phyloP scores from a whole-genome alignment of 2,329 filamentous ascomycete species.

The Aphanoascus verrucosus region DNA sequence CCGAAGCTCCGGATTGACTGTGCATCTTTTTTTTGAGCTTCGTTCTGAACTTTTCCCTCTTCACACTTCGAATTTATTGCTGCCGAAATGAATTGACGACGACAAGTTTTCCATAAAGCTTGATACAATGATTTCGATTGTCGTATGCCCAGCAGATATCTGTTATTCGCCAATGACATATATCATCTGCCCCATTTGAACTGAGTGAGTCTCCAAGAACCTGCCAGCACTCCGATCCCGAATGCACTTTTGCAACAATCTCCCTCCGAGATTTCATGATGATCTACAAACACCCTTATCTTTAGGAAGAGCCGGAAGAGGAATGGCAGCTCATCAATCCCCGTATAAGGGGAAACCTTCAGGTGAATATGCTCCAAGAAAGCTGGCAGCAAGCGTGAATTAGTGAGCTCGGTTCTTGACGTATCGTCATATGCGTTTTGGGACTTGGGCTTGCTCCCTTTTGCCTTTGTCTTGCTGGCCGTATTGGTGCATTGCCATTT shows the following conservation, averaged over 20 bases:
- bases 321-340: constrained; percentile 28
- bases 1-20: background rate
- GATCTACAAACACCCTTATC: constrained; percentile 34
- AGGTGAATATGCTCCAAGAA: constrained; percentile 4
- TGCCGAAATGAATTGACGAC: no score
- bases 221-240: background rate
- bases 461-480: constrained; percentile 14
- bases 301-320: constrained; percentile 42
- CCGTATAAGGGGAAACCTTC: background rate
- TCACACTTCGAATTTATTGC: no score
- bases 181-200: background rate
- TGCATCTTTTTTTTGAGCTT: background rate
- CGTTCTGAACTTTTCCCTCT: no score
- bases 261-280: constrained; percentile 25
- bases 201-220: constrained; percentile 5
- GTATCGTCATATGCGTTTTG: constrained; percentile 18
- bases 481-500: constrained; percentile 11
- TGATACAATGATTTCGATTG: background rate
- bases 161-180: background rate
- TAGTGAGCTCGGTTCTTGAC: background rate
- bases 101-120: background rate
- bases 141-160: background rate
- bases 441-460: constrained; percentile 3
- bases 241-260: background rate
- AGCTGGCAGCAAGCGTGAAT: background rate